Percentiles rank a stretch among this genome's conserved stretches.
phyloP scores from a whole-genome alignment of 495 filamentous ascomycete species.

The Penicillium cataractarum region DNA sequence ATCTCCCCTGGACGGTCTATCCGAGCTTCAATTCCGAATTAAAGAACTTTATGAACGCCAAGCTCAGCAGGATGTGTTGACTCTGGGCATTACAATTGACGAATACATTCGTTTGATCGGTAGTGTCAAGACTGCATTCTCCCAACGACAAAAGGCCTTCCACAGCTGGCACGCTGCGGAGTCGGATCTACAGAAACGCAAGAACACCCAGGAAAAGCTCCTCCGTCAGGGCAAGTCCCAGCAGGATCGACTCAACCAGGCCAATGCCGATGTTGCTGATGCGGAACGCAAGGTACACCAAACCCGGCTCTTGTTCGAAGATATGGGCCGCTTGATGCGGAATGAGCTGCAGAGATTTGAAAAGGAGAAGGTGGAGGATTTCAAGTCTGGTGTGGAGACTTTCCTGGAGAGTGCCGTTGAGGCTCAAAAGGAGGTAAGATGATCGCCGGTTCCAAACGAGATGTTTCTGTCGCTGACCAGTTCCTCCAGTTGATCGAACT shows the following conservation, averaged over 20 bases:
- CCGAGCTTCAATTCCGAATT: conserved; percentile 90
- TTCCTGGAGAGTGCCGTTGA: conserved; percentile 96
- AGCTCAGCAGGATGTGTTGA: conserved; percentile 95
- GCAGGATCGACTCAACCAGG: conserved; percentile 90
- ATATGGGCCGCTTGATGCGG: conserved; percentile 94
- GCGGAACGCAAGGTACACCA: conserved; percentile 94
- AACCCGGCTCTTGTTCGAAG: conserved; percentile 86
- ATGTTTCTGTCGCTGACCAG: conserved; percentile 18
- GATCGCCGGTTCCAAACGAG: neutral
- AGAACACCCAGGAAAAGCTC: conserved; percentile 84
- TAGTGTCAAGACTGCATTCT: conserved; percentile 88
- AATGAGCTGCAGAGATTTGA: conserved; percentile 92
- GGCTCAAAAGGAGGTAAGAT: conserved; percentile 93
- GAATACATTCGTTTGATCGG: conserved; percentile 97
- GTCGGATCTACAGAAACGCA: conserved; percentile 83
- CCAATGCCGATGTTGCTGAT: conserved; percentile 88
- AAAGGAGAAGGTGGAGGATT: conserved; percentile 97
- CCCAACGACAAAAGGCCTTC: conserved; percentile 91
- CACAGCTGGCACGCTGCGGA: conserved; percentile 91
- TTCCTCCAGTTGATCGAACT: conserved; percentile 83
- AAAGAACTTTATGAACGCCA: conserved; percentile 94
- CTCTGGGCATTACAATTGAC: conserved; percentile 94
- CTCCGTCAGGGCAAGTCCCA: conserved; percentile 91
- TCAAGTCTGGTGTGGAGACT: conserved; percentile 97
- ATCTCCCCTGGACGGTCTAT: conserved; percentile 83